Evolutionary conservation across 371 early-diverging fungal species (phyloP).

Genomic region (Parasitella parasitica): DNA sequence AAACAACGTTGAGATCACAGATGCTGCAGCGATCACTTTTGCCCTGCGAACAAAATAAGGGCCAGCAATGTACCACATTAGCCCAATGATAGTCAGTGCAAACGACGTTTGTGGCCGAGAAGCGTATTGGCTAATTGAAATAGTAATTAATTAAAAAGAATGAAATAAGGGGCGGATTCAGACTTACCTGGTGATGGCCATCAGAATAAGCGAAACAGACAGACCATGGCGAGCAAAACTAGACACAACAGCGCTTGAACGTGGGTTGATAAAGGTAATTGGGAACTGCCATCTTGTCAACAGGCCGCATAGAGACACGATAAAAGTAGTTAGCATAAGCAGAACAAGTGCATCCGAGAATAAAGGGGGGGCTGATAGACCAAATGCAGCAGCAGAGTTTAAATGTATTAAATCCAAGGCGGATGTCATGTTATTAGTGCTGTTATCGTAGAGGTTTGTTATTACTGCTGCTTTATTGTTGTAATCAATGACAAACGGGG

Average conservation of each 20-base stretch:
- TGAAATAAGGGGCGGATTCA: neutral
- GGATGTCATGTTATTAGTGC: slow-evolving; percentile 8
- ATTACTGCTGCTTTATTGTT: slow-evolving; percentile 30
- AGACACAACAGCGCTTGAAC: slow-evolving; percentile 7
- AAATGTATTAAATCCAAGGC: slow-evolving; percentile 10
- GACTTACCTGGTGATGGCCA: slow-evolving; percentile 27
- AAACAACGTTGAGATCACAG: slow-evolving; percentile 27
- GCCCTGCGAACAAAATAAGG: slow-evolving; percentile 41
- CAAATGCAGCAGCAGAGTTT: slow-evolving; percentile 4
- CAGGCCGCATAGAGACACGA: slow-evolving; percentile 33
- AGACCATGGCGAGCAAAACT: slow-evolving; percentile 23
- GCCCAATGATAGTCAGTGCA: slow-evolving; percentile 11
- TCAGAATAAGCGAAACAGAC: slow-evolving; percentile 13
- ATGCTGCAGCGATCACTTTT: slow-evolving; percentile 3
- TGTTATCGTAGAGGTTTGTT: neutral
- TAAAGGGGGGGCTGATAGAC: slow-evolving; percentile 26
- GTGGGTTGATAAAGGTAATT: slow-evolving; percentile 28
- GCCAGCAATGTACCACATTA: slow-evolving; percentile 28
- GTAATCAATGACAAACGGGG: slow-evolving; percentile 29
- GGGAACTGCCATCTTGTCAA: slow-evolving; percentile 40
- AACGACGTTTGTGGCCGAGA: slow-evolving; percentile 4
- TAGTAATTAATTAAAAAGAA: neutral
- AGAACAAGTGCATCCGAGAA: slow-evolving; percentile 32
- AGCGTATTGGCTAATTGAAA: slow-evolving; percentile 11
- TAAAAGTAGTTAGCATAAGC: slow-evolving; percentile 35